phyloP scores from a whole-genome alignment of 148 eudicot genomes.

The Amaranthus hypochondriacus region DNA sequence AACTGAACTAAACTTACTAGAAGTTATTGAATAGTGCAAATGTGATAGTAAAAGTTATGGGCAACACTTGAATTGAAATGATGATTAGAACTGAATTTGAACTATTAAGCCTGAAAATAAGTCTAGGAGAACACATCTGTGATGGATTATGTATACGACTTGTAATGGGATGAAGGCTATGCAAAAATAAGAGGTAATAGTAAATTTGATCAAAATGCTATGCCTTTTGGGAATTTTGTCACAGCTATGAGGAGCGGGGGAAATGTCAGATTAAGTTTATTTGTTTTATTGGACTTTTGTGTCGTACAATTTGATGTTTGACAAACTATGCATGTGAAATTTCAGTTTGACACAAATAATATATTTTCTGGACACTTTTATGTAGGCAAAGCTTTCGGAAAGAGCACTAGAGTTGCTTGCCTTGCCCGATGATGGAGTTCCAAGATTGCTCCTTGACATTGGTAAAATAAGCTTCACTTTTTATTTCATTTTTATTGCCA shows the following conservation, averaged over 20 bases:
- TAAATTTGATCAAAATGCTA: no score
- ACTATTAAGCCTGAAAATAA: no score
- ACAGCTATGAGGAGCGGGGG: not conserved
- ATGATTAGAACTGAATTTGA: no score
- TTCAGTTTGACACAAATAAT: not conserved
- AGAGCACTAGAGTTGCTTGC: constrained; percentile 94
- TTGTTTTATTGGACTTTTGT: not conserved
- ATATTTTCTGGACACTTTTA: not conserved
- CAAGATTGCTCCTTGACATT: constrained; percentile 81
- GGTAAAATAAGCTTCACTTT: constrained; percentile 33
- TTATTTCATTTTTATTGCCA: not conserved
- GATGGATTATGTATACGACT: no score
- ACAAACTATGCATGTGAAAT: not conserved
- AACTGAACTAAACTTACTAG: no score
- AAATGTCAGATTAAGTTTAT: not conserved
- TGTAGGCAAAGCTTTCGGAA: constrained; percentile 72
- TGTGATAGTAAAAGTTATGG: no score
- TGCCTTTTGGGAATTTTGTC: not conserved
- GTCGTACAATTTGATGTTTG: not conserved
- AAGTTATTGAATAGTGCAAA: no score
- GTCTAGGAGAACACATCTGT: no score
- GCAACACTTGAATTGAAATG: no score
- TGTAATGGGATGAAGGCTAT: no score
- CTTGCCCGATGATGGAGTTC: constrained; percentile 78
- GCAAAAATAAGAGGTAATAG: no score